Percentiles rank a stretch among this genome's conserved stretches.
Conservation (phyloP, 495 filamentous ascomycete genomes). For the Hypoxylon cercidicola region DNA sequence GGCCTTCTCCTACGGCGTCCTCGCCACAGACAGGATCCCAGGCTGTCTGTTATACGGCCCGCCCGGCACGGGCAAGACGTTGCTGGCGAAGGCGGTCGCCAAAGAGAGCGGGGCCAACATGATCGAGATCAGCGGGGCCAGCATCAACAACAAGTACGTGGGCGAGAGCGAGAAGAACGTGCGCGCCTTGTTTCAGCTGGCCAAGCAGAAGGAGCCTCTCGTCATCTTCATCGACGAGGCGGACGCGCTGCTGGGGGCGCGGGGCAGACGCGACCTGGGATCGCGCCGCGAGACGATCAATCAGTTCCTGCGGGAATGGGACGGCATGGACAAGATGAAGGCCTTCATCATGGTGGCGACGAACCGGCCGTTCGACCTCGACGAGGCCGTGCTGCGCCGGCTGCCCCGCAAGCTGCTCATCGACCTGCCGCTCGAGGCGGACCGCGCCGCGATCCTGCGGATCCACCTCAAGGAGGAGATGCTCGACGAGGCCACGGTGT, state of each 20-base stretch:
- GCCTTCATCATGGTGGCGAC: constrained; percentile 99
- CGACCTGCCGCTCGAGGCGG: constrained; percentile 82
- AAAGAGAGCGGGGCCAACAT: constrained; percentile 91
- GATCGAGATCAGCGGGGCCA: constrained; percentile 66
- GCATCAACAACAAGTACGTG: constrained; percentile 95
- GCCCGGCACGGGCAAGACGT: constrained; percentile 94
- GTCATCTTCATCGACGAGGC: constrained; percentile 98
- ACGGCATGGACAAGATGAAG: constrained; percentile 84
- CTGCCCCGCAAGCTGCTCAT: constrained; percentile 87
- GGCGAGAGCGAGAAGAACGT: constrained; percentile 98
- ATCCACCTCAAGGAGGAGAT: constrained; percentile 86
- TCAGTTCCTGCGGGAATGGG: constrained; percentile 98
- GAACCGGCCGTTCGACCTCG: constrained; percentile 93
- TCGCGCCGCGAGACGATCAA: constrained; percentile 85
- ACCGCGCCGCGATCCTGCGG: constrained; percentile 79
- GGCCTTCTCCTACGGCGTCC: constrained; percentile 94
- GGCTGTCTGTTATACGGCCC: constrained; percentile 93
- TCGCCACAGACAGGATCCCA: constrained; percentile 89
- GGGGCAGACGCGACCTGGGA: constrained; percentile 66
- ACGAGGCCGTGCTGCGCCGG: constrained; percentile 89
- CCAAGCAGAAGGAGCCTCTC: constrained; percentile 90
- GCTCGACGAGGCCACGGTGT: constrained; percentile 72
- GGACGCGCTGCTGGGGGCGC: constrained; percentile 86
- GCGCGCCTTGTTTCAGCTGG: constrained; percentile 88
- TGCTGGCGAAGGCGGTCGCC: constrained; percentile 94